phyloP scores from a whole-genome alignment of 2,329 filamentous ascomycete genomes.

The Aspergillus pseudoviridinutans region DNA sequence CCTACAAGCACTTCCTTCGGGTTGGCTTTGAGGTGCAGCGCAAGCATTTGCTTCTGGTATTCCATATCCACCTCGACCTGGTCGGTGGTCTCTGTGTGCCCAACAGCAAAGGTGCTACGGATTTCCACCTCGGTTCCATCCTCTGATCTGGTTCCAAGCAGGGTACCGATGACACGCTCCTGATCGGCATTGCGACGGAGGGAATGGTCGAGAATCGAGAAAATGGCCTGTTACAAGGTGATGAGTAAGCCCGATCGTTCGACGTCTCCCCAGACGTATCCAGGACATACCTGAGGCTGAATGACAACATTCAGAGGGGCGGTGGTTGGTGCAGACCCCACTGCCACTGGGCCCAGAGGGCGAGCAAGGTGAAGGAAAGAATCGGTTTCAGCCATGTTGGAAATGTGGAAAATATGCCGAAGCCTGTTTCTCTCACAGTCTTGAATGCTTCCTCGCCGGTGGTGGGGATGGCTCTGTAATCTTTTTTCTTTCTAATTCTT shows the following conservation, averaged over 20 bases:
- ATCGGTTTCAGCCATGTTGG: slow-evolving; percentile 77
- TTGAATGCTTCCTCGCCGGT: slow-evolving; percentile 27
- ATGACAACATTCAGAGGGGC: slow-evolving; percentile 91
- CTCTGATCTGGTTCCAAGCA: slow-evolving; percentile 88
- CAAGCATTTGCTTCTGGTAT: slow-evolving; percentile 99
- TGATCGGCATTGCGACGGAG: slow-evolving; percentile 87
- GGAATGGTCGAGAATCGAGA: slow-evolving; percentile 79
- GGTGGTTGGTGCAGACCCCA: slow-evolving; percentile 78
- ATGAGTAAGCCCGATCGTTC: slow-evolving; percentile 12
- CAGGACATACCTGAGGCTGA: slow-evolving; percentile 76
- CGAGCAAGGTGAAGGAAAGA: slow-evolving; percentile 93
- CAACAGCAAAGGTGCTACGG: slow-evolving; percentile 93
- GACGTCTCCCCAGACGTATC: not conserved
- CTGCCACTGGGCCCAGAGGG: slow-evolving; percentile 76
- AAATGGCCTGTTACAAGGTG: slow-evolving; percentile 49
- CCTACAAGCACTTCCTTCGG: slow-evolving; percentile 92
- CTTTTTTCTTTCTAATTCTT: slow-evolving; percentile 30
- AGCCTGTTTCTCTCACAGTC: slow-evolving; percentile 20
- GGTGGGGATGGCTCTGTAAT: slow-evolving; percentile 24
- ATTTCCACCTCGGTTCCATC: slow-evolving; percentile 97
- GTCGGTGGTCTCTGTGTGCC: slow-evolving; percentile 96
- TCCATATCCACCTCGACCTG: slow-evolving; percentile 99
- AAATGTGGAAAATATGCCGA: slow-evolving; percentile 27
- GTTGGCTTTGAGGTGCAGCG: slow-evolving; percentile 86
- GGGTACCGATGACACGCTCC: slow-evolving; percentile 92